phyloP scores from a whole-genome alignment of 345 rosid genomes.

The Lepidium sativum region DNA sequence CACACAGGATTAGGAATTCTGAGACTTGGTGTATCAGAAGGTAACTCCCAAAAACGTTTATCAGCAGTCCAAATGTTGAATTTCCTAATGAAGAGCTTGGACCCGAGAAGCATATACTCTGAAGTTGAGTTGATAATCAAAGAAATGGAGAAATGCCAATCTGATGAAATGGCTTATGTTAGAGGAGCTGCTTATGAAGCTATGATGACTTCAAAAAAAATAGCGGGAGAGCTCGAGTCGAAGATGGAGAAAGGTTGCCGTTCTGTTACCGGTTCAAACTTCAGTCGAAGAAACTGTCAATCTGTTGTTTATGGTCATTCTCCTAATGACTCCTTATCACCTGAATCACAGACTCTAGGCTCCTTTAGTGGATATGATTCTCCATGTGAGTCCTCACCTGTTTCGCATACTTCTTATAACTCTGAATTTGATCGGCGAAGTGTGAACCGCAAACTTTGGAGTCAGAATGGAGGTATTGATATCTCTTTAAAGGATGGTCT shows the following conservation, averaged over 20 bases:
- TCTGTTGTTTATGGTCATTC: constrained; percentile 27
- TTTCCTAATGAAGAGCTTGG: constrained; percentile 77
- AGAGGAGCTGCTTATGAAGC: constrained; percentile 94
- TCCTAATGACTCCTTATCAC: constrained; percentile 45
- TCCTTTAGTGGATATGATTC: constrained; percentile 35
- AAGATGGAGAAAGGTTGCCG: constrained; percentile 50
- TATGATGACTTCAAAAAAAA: constrained; percentile 62
- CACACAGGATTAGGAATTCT: constrained; percentile 61
- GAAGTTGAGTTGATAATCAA: constrained; percentile 59
- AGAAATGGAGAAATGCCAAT: constrained; percentile 82
- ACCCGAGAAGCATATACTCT: constrained; percentile 63
- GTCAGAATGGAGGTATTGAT: constrained; percentile 43
- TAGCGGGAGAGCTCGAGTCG: constrained; percentile 41
- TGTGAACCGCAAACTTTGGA: constrained; percentile 50
- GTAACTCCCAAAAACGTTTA: constrained; percentile 75
- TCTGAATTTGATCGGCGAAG: constrained; percentile 50
- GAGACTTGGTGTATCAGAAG: constrained; percentile 47
- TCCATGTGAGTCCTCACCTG: constrained; percentile 52
- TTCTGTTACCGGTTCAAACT: constrained; percentile 68
- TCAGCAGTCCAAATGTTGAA: constrained; percentile 89
- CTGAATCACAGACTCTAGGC: constrained; percentile 63
- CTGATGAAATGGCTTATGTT: constrained; percentile 83
- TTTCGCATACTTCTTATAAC: constrained; percentile 11
- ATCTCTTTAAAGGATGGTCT: constrained; percentile 77
- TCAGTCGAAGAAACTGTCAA: constrained; percentile 23